Conservation (phyloP, 768 basidiomycete genomes). For the Naganishia friedmannii region DNA sequence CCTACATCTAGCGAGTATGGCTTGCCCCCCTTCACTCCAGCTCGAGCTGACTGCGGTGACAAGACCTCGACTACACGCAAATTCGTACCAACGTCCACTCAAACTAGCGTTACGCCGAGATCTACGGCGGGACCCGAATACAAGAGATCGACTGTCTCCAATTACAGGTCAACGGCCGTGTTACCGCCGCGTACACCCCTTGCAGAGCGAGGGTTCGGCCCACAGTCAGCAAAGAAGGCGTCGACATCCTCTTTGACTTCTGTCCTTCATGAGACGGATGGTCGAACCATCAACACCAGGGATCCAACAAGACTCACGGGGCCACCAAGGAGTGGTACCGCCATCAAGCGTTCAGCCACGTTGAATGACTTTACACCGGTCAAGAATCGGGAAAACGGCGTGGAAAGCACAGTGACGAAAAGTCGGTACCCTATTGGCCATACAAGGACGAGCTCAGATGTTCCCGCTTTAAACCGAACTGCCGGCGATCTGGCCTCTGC, state of each 20-base stretch:
- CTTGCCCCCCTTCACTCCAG: background rate
- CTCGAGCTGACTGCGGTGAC: background rate
- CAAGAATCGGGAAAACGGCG: background rate
- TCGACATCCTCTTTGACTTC: background rate
- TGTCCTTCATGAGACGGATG: conserved; percentile 14
- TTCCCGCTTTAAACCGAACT: background rate
- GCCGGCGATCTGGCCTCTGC: background rate
- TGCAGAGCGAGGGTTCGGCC: conserved; percentile 14
- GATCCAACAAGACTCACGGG: background rate
- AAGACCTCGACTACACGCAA: background rate
- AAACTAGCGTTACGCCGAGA: background rate
- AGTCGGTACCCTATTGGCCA: background rate
- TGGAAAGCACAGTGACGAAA: background rate
- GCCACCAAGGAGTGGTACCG: background rate
- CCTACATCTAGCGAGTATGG: background rate
- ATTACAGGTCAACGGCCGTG: background rate
- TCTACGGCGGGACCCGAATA: background rate
- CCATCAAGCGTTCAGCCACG: conserved; percentile 6
- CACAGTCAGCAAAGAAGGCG: conserved; percentile 13
- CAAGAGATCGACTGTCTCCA: background rate
- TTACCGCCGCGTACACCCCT: conserved; percentile 8
- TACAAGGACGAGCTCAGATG: background rate
- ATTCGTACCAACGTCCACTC: background rate
- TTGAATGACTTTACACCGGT: conserved; percentile 7
- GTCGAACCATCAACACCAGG: conserved; percentile 1